These are phyloP conservation scores for Zygoascus hellenicus DNA, from an alignment of 1,139 yeast genomes.

Conservation along the genomic window DNA sequence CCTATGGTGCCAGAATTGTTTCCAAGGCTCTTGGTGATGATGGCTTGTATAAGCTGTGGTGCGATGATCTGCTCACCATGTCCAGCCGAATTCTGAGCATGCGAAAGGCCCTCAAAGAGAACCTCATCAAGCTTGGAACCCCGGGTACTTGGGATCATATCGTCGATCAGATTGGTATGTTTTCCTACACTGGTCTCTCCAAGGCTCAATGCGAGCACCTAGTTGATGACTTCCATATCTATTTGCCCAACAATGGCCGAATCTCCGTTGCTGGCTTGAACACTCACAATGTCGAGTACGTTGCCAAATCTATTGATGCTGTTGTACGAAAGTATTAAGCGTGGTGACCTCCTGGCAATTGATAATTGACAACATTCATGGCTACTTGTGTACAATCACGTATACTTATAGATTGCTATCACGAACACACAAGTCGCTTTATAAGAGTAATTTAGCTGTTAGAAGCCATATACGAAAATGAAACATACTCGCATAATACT, in stretches of 20 bases:
- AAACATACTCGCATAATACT: too few species aligned
- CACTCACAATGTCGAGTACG: conserved; percentile 69
- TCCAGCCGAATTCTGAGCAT: conserved; percentile 71
- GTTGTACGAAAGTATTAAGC: conserved; percentile 33
- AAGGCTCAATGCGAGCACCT: conserved; percentile 64
- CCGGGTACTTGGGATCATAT: conserved; percentile 81
- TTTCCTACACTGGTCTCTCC: conserved; percentile 80
- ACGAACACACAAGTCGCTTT: too few species aligned
- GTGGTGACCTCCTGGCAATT: neutral
- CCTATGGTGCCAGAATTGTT: conserved; percentile 87
- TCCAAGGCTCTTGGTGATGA: conserved; percentile 63
- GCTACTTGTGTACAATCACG: too few species aligned
- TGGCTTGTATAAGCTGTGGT: conserved; percentile 67
- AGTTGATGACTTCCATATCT: conserved; percentile 68
- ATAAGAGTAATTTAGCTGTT: too few species aligned
- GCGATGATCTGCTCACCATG: conserved; percentile 67
- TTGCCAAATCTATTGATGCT: conserved; percentile 68
- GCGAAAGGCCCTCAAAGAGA: conserved; percentile 45
- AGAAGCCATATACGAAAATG: too few species aligned
- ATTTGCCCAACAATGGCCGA: conserved; percentile 85
- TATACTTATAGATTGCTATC: too few species aligned
- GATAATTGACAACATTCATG: too few species aligned
- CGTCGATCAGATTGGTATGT: conserved; percentile 92
- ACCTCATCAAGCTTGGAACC: conserved; percentile 51
- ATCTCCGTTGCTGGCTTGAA: conserved; percentile 89